phyloP scores from a whole-genome alignment of 768 basidiomycete species.

The Holtermannia corniformis region DNA sequence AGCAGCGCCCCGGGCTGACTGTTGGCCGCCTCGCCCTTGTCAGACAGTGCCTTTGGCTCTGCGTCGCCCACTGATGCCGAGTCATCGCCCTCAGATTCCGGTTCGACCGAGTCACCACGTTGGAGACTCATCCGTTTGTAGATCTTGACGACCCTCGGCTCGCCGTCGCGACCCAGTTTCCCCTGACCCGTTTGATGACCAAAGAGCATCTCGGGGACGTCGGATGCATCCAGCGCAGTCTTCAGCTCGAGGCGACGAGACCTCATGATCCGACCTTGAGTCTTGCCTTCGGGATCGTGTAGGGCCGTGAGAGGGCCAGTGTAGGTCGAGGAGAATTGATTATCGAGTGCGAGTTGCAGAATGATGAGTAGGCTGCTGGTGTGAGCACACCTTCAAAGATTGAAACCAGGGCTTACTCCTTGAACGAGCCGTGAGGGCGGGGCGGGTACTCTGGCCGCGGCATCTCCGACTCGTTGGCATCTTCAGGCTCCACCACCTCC shows the following conservation, averaged over 20 bases:
- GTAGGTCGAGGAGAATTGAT: constrained; percentile 43
- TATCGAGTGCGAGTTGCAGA: constrained; percentile 52
- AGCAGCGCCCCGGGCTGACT: not conserved
- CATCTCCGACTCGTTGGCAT: not conserved
- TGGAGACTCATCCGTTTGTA: constrained; percentile 1
- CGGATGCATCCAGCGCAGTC: not conserved
- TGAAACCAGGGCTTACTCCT: constrained; percentile 44
- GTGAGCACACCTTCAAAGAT: not conserved
- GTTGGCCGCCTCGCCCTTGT: constrained; percentile 15
- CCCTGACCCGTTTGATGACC: not conserved
- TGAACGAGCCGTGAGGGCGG: constrained; percentile 59
- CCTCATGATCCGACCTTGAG: not conserved
- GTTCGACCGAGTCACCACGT: no score
- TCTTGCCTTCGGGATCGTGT: constrained; percentile 4
- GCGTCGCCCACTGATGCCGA: no score
- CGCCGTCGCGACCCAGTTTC: not conserved
- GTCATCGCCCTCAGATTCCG: no score
- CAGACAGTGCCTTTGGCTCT: constrained; percentile 1
- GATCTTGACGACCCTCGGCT: no score
- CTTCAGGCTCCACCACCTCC: constrained; percentile 6
- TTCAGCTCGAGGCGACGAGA: not conserved
- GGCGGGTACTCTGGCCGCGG: constrained; percentile 14
- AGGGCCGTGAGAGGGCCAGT: constrained; percentile 5
- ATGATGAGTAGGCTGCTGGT: constrained; percentile 51
- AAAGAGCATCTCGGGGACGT: not conserved